These are phyloP conservation scores for Mortierella sp. DNA, from an alignment of 371 early-diverging fungal genomes.

Conservation along the genomic window DNA sequence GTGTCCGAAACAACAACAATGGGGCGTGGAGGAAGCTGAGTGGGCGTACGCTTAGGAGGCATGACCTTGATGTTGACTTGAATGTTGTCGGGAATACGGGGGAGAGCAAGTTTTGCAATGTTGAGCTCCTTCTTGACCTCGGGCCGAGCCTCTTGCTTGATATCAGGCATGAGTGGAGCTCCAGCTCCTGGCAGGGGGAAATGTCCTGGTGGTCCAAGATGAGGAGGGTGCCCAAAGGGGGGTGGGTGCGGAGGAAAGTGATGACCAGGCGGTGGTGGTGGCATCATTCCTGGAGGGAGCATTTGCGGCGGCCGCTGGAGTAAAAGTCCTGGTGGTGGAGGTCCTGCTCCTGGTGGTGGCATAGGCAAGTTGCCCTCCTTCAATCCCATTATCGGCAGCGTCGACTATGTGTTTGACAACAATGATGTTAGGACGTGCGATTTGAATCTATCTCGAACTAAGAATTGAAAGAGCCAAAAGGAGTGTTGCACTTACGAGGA, in stretches of 20 bases:
- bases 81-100: slow-evolving; percentile 31
- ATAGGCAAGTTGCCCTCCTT: slow-evolving; percentile 49
- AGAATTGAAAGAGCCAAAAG: not conserved
- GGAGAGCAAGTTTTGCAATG: slow-evolving; percentile 39
- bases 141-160: slow-evolving; percentile 25
- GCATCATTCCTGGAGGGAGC: slow-evolving; percentile 41
- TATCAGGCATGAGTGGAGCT: slow-evolving; percentile 7
- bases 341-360: slow-evolving; percentile 55
- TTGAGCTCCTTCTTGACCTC: slow-evolving; percentile 41
- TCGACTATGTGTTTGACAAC: slow-evolving; percentile 14
- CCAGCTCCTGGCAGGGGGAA: slow-evolving; percentile 18
- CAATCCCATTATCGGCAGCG: slow-evolving; percentile 40
- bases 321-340: slow-evolving; percentile 51
- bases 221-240: slow-evolving; percentile 14
- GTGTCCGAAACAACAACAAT: slow-evolving; percentile 41
- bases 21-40: slow-evolving; percentile 39
- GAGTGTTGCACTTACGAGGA: slow-evolving; percentile 43
- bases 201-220: slow-evolving; percentile 20
- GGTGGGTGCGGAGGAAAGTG: slow-evolving; percentile 12
- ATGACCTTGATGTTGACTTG: slow-evolving; percentile 40
- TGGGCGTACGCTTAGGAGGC: slow-evolving; percentile 40
- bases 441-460: not conserved
- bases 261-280: slow-evolving; percentile 33
- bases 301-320: slow-evolving; percentile 35
- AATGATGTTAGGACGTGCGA: not conserved